Evolutionary conservation across 2,329 filamentous ascomycete species (phyloP), one percentile per base, ranked within the genome.

Genomic region (Nigrospora osmanthi): DNA sequence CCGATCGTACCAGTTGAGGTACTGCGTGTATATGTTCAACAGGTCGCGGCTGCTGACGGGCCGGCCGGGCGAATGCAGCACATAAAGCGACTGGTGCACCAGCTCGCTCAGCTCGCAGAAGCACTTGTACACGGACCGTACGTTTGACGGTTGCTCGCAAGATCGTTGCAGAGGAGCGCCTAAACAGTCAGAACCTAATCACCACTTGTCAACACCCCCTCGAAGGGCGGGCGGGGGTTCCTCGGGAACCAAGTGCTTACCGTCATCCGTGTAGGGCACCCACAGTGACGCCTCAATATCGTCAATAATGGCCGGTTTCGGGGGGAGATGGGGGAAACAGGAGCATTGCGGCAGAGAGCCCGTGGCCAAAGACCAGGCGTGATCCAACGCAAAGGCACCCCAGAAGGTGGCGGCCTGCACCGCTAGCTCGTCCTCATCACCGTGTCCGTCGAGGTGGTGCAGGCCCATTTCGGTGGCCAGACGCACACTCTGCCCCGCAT

Each of bases 61-160:
- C 45, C 76, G 73, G 13, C 77, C 80, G 0, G 85, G 85, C 4
- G 84, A 82, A 57, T 87, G 85, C n/a, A 88, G 73, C 35, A 85
- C 75, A 56, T 83, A 84, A 16, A 87, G 70, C 30, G 81, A 83
- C 52, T 85, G 76, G 58, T 87, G 85, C 1, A 87, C 80, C 1
- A 89, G 75, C 62, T 88, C 83, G 49, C 82, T 87, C 42, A 89
- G 72, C 55, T 83, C 80, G 56, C 81, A 85, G 52, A 87, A 83
- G 51, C 82, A 78, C 60, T 78, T 81, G 58, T 80, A 83, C 6
- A 84, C 77, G 1, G 80, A 82, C 19, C 83, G 72, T 31, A 87
- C 81, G 48, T 86, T 84, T 3, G 78, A 84, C 0, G 80, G 78
- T 52, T 83, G 81, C 49, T 79, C 70, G 53, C 70, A 78, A 3